Evolutionary conservation across 805 yeast species (phyloP).

Genomic region (Candida incommunis): DNA sequence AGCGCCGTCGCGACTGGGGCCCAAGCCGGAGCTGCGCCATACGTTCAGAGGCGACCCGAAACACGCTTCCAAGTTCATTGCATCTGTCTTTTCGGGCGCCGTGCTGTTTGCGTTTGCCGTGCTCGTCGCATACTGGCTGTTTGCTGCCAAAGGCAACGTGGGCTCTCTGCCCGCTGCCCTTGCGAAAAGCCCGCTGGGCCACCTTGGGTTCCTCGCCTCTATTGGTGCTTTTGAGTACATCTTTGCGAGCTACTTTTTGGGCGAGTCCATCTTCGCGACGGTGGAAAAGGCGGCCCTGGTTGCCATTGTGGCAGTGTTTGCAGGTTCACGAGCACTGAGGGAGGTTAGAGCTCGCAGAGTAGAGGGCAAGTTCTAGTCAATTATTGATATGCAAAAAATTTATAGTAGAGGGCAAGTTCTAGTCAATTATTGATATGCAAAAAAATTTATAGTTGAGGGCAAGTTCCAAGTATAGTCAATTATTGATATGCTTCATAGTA

Average conservation of each 20-base stretch:
- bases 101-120: conserved; percentile 27
- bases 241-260: conserved; percentile 42
- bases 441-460: conserved; percentile 11
- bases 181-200: conserved; percentile 24
- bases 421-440: conserved; percentile 1
- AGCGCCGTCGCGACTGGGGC: conserved; percentile 19
- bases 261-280: conserved; percentile 45
- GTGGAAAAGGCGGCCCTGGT: conserved; percentile 32
- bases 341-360: conserved; percentile 19
- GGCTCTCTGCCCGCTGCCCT: conserved; percentile 17
- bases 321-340: conserved; percentile 57
- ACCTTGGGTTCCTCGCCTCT: conserved; percentile 31
- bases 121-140: conserved; percentile 23
- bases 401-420: conserved; percentile 11
- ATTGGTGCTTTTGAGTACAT: conserved; percentile 35
- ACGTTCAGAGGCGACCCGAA: conserved; percentile 36
- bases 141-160: conserved; percentile 16
- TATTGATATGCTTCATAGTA: conserved; percentile 7
- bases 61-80: conserved; percentile 36
- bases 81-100: conserved; percentile 32
- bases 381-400: conserved; percentile 1
- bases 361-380: conserved; percentile 8
- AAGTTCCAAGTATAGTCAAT: conserved; percentile 1
- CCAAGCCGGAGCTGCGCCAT: conserved; percentile 49
- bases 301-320: conserved; percentile 37